Evolutionary conservation across 2,329 filamentous ascomycete species (phyloP).

Genomic region (Aspergillus fumigatus): DNA sequence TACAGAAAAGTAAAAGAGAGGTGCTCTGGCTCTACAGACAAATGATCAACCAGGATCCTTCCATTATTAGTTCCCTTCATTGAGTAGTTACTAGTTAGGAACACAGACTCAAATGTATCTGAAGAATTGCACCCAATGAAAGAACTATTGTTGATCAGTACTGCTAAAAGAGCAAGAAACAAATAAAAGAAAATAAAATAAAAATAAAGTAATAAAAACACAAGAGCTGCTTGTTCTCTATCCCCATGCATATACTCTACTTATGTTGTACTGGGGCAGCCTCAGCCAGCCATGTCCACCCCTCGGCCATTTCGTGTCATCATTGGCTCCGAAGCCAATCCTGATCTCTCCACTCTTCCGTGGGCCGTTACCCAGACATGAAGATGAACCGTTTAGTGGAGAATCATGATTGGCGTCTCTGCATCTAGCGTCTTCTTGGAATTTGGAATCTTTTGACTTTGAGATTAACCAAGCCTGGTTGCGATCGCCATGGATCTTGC

Average conservation of each 20-base stretch:
- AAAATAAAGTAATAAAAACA: neutral
- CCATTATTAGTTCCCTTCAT: too few species aligned
- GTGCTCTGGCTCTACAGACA: too few species aligned
- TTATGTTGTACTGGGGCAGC: neutral
- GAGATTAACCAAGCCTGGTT: slow-evolving; percentile 9
- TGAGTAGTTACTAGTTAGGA: too few species aligned
- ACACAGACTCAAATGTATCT: neutral
- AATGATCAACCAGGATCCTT: neutral
- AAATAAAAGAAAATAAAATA: neutral
- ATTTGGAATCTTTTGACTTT: slow-evolving; percentile 24
- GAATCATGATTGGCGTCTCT: slow-evolving; percentile 17
- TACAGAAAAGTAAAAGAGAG: neutral
- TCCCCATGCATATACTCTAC: neutral
- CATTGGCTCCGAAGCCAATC: slow-evolving; percentile 1
- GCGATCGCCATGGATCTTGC: slow-evolving; percentile 15
- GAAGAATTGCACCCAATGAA: neutral
- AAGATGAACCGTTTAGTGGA: slow-evolving; percentile 14
- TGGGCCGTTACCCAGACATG: slow-evolving; percentile 17
- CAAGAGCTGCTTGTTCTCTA: slow-evolving; percentile 12
- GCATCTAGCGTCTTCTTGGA: slow-evolving; percentile 10
- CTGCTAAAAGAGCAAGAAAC: neutral
- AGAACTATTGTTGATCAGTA: slow-evolving; percentile 1
- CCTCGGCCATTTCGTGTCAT: neutral
- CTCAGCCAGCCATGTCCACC: slow-evolving; percentile 4
- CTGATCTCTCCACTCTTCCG: slow-evolving; percentile 14